These are phyloP conservation scores for Penicillium sp. DNA, from an alignment of 2,329 filamentous ascomycete species.

Conservation along the genomic window DNA sequence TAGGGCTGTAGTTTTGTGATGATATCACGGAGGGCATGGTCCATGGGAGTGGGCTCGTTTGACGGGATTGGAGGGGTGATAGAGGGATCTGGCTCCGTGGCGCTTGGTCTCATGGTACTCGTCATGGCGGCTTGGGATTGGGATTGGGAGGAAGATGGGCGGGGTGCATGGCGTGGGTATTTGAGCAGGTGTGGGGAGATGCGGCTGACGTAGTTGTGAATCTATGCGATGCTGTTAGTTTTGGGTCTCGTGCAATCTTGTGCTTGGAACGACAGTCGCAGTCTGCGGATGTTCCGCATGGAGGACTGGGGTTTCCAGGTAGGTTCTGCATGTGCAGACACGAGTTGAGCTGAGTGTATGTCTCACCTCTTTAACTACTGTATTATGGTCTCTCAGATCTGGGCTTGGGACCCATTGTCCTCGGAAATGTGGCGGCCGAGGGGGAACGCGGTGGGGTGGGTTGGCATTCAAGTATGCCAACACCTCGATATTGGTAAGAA, in stretches of 20 bases:
- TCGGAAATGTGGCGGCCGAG: constrained; percentile 35
- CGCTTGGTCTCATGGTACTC: constrained; percentile 15
- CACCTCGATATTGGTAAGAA: constrained; percentile 46
- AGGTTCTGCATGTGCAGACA: neutral
- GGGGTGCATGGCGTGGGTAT: constrained; percentile 35
- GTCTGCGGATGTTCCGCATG: neutral
- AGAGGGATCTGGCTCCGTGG: constrained; percentile 3
- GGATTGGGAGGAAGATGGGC: constrained; percentile 22
- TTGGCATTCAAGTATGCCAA: constrained; percentile 42
- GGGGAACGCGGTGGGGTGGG: constrained; percentile 42
- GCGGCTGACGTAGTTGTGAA: constrained; percentile 43
- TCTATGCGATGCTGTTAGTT: constrained; percentile 23
- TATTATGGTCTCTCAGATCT: constrained; percentile 46
- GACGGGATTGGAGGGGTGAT: constrained; percentile 11
- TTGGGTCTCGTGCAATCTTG: neutral
- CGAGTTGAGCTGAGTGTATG: accelerated
- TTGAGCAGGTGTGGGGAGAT: constrained; percentile 40
- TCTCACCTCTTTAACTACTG: constrained; percentile 46
- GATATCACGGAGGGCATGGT: constrained; percentile 38
- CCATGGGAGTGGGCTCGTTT: constrained; percentile 33
- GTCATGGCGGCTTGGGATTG: constrained; percentile 23
- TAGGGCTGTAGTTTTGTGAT: constrained; percentile 39
- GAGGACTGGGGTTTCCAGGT: neutral
- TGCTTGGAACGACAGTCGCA: neutral
- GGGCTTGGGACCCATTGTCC: constrained; percentile 42